Conservation (phyloP, 345 rosid genomes). For the Eucalyptus erythrocorys region DNA sequence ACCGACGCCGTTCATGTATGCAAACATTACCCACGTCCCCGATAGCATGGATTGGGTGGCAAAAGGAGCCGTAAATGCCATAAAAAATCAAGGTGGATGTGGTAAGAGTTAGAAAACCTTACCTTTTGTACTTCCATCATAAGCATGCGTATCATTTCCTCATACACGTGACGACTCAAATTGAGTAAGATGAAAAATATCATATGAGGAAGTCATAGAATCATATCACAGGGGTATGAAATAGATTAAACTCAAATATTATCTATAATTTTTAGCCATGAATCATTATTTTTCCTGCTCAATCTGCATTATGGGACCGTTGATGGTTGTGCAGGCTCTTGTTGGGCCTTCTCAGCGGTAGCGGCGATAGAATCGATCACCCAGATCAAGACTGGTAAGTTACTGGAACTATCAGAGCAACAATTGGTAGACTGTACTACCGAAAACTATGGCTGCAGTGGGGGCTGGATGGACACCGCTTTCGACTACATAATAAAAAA, state of each 20-base stretch:
- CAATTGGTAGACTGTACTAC: slow-evolving; percentile 40
- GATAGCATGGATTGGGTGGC: slow-evolving; percentile 21
- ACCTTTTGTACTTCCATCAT: neutral
- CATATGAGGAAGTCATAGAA: neutral
- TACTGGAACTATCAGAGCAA: slow-evolving; percentile 51
- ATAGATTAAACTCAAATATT: neutral
- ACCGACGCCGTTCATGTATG: neutral
- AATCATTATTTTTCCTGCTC: neutral
- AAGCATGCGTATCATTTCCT: neutral
- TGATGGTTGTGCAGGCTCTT: slow-evolving; percentile 17
- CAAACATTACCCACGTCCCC: neutral
- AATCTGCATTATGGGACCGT: neutral
- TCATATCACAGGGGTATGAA: neutral
- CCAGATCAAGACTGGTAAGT: slow-evolving; percentile 23
- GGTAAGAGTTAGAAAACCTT: slow-evolving; percentile 9
- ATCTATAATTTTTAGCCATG: neutral
- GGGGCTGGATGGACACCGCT: slow-evolving; percentile 29
- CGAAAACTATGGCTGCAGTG: slow-evolving; percentile 22
- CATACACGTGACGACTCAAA: neutral
- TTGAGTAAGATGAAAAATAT: neutral
- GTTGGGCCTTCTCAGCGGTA: slow-evolving; percentile 62
- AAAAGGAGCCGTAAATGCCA: slow-evolving; percentile 23
- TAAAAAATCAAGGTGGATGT: slow-evolving; percentile 21
- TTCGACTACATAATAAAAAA: slow-evolving; percentile 22
- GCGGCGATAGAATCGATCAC: slow-evolving; percentile 46